Evolutionary conservation across 1,139 yeast genomes (phyloP).

Genomic region (Yamadazyma friedrichii): DNA sequence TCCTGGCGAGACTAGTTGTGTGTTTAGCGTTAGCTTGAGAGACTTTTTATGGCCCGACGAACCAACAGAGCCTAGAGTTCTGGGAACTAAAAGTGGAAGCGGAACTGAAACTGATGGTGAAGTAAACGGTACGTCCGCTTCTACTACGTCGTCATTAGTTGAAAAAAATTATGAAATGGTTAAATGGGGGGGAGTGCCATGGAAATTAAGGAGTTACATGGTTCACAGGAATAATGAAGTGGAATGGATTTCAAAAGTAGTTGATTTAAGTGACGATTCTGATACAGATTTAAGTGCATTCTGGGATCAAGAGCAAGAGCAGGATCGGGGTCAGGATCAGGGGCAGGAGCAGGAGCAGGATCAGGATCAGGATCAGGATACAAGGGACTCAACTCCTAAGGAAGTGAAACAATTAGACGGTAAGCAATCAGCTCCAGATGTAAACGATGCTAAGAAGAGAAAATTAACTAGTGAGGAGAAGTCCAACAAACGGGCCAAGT

Average conservation of each 20-base stretch:
- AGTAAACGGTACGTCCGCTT: conserved; percentile 18
- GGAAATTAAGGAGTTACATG: conserved; percentile 61
- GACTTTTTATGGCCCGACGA: conserved; percentile 52
- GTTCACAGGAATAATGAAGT: conserved; percentile 50
- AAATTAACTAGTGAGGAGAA: background rate
- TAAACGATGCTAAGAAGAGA: background rate
- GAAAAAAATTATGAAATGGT: conserved; percentile 40
- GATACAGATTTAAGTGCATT: conserved; percentile 15
- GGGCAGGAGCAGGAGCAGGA: conserved; percentile 4
- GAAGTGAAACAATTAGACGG: background rate
- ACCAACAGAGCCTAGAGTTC: conserved; percentile 15
- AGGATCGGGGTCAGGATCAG: conserved; percentile 13
- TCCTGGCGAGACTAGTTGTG: conserved; percentile 70
- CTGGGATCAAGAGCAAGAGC: background rate
- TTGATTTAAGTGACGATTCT: conserved; percentile 54
- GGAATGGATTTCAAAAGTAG: conserved; percentile 59
- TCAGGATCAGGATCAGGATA: conserved; percentile 13
- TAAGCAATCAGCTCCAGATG: background rate
- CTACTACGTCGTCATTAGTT: conserved; percentile 1
- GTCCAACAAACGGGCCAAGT: conserved; percentile 4
- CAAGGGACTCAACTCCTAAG: conserved; percentile 3
- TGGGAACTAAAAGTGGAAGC: background rate
- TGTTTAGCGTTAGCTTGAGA: conserved; percentile 65
- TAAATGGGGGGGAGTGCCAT: conserved; percentile 70
- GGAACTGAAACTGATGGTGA: background rate